These are phyloP conservation scores for Ajuga chamaepitys DNA, from an alignment of 257 asterid species.

Conservation along the genomic window DNA sequence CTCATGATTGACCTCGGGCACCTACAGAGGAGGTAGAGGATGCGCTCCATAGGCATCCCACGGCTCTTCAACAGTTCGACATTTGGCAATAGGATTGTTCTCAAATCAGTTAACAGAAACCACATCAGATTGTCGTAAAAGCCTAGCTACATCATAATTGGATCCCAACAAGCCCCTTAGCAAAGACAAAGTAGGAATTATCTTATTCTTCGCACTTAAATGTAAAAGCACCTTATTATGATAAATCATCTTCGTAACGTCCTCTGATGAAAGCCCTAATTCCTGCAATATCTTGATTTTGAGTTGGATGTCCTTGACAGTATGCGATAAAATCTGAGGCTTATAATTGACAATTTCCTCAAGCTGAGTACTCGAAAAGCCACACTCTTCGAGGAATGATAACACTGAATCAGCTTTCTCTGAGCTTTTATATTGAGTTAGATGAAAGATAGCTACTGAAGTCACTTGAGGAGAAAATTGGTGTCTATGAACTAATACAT, in stretches of 20 bases:
- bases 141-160: neutral
- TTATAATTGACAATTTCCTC: neutral
- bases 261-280: neutral
- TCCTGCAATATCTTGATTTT: no score
- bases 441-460: neutral
- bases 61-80: conserved; percentile 1
- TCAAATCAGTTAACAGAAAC: neutral
- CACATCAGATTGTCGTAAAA: neutral
- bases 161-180: neutral
- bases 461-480: conserved; percentile 17
- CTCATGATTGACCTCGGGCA: neutral
- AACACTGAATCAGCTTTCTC: conserved; percentile 17
- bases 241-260: neutral
- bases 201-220: neutral
- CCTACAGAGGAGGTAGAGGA: neutral
- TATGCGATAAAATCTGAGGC: neutral
- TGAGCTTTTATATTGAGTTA: neutral
- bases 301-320: neutral
- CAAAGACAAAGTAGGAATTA: neutral
- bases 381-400: conserved; percentile 22
- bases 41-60: neutral
- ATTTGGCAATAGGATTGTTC: neutral
- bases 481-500: conserved; percentile 12
- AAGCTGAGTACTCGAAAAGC: conserved; percentile 34
- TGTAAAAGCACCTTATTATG: neutral